Base-by-base conservation (phyloP, 1,284 basidiomycete genomes). In the Microstroma glucosiphilum region DNA sequence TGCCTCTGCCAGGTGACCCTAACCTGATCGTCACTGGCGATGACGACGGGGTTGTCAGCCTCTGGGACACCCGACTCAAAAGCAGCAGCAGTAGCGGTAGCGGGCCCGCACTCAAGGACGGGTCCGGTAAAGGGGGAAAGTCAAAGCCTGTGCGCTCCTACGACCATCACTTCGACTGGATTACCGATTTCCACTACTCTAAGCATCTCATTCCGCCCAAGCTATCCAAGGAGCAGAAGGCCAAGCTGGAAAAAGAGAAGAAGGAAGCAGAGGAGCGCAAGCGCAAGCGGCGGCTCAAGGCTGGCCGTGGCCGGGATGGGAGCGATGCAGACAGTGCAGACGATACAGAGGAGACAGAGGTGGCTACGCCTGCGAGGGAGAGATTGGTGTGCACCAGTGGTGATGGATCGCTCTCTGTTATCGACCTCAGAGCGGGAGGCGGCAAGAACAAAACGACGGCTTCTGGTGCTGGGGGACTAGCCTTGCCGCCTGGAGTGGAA, bases 101-200 rank as follows among this genome's bases (percentile, higher is more conserved):
- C 8, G n/a, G n/a, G n/a, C n/a, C n/a, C n/a, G n/a, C n/a, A n/a
- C n/a, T n/a, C n/a, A 37, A 37, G 30, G 30, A 37, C 4, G 42
- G 56, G 8, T 63, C 60, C 69, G 6, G 54, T 54, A 17, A 56
- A 56, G 60, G 26, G 41, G 42, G 23, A 17, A 37, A 37, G 30
- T 37, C 30, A 9, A 37, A 37, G 9, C 56, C 61, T 8, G 81
- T 89, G 21, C 83, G 88, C 42, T 81, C 83, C 15, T 92, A 92
- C 77, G 86, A 83, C 12, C 92, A 96, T 62, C 93, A 97, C 76
- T 92, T 88, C 76, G 92, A 96, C 81, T 96, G 92, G 80, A 94
- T 97, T 61, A 90, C 91, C 23, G 92, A 93, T 77, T 90, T 97
- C 80, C 43, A 48, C 43, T 48, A 48, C 43, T 48, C 43, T 3